Evolutionary conservation across 164 flowering plant species (phyloP).

Genomic region (Dillenia suffruticosa): DNA sequence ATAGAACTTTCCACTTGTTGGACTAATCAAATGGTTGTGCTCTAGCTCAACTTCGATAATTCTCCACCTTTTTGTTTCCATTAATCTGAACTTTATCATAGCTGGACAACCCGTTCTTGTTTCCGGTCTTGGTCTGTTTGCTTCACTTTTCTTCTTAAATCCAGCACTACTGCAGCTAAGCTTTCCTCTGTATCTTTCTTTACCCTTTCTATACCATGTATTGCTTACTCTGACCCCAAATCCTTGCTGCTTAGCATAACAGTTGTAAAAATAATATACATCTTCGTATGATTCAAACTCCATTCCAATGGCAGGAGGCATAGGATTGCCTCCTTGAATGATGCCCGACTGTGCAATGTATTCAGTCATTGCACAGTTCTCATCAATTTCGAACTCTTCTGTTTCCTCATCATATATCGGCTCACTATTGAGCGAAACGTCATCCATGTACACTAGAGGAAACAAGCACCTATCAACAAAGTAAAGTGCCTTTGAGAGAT

Average conservation of each 20-base stretch:
- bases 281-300: conserved; percentile 36
- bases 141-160: conserved; percentile 32
- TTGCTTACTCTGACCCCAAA: conserved; percentile 39
- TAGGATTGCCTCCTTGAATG: conserved; percentile 29
- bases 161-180: conserved; percentile 42
- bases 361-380: conserved; percentile 24
- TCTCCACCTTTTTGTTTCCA: conserved; percentile 33
- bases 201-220: conserved; percentile 37
- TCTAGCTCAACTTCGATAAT: conserved; percentile 35
- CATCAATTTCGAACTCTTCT: conserved; percentile 28
- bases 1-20: conserved; percentile 22
- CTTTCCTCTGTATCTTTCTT: conserved; percentile 35
- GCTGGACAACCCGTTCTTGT: conserved; percentile 40
- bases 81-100: conserved; percentile 34
- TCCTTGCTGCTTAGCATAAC: conserved; percentile 33
- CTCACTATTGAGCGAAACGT: conserved; percentile 28
- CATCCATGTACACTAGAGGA: conserved; percentile 23
- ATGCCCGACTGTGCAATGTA: conserved; percentile 19
- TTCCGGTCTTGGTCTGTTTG: conserved; percentile 34
- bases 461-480: not conserved
- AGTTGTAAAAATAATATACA: conserved; percentile 34
- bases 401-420: conserved; percentile 30
- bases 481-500: no score
- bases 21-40: conserved; percentile 33
- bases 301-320: conserved; percentile 39